phyloP scores from a whole-genome alignment of 345 rosid genomes.

The Lepidium didymum region DNA sequence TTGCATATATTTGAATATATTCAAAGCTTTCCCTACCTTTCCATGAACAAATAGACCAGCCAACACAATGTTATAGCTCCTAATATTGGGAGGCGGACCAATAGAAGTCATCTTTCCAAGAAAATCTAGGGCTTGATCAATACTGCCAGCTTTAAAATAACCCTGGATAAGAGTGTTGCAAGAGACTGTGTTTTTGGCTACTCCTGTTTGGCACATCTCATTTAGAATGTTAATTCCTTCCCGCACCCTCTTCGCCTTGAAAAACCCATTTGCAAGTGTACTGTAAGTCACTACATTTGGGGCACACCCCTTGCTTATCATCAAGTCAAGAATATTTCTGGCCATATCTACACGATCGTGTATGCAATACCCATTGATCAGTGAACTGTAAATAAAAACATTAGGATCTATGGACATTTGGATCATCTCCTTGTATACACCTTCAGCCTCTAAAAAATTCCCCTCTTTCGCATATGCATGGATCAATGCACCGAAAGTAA shows the following conservation, averaged over 20 bases:
- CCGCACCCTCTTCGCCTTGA: constrained; percentile 20
- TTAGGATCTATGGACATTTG: constrained; percentile 14
- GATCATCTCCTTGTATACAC: constrained; percentile 5
- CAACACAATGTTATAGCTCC: constrained; percentile 34
- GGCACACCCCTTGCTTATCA: constrained; percentile 12
- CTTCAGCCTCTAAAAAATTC: background rate
- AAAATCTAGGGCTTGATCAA: constrained; percentile 7
- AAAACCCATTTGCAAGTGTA: constrained; percentile 34
- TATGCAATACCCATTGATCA: constrained; percentile 15
- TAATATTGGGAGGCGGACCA: constrained; percentile 26
- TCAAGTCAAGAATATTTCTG: background rate
- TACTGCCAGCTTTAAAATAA: constrained; percentile 18
- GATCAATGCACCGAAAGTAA: constrained; percentile 14
- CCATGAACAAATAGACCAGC: constrained; percentile 22
- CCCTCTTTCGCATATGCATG: constrained; percentile 1
- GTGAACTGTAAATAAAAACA: constrained; percentile 19
- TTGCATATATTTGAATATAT: constrained; percentile 16
- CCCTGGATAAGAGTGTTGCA: constrained; percentile 26
- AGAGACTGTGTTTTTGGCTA: constrained; percentile 15
- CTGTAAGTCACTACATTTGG: constrained; percentile 32
- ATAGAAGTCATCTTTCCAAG: constrained; percentile 21
- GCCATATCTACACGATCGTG: constrained; percentile 13
- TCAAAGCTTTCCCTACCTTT: constrained; percentile 17
- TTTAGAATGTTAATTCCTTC: constrained; percentile 20
- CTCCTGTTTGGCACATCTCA: constrained; percentile 20